These are phyloP conservation scores for Sordaria brevicollis DNA, from an alignment of 495 filamentous ascomycete species.

Conservation along the genomic window DNA sequence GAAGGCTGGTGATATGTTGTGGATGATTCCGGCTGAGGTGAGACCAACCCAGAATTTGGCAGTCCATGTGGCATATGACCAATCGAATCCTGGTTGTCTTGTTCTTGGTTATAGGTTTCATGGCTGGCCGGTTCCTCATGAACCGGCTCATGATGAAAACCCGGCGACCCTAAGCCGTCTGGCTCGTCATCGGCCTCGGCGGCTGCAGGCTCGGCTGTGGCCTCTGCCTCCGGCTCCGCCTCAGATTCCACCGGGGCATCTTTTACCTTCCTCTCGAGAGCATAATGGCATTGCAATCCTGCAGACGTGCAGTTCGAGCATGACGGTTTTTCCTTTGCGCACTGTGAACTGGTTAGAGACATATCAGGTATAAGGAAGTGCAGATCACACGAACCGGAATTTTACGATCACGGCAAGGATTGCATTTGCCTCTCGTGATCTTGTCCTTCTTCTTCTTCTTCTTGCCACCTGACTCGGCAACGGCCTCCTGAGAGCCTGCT, in stretches of 20 bases:
- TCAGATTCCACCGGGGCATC: conserved; percentile 3
- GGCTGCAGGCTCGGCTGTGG: neutral
- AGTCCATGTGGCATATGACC: neutral
- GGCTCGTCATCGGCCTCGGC: conserved; percentile 14
- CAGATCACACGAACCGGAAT: conserved; percentile 12
- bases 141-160: conserved; percentile 8
- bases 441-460: conserved; percentile 12
- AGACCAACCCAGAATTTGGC: conserved; percentile 1
- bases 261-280: conserved; percentile 12
- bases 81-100: neutral
- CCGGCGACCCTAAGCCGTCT: conserved; percentile 18
- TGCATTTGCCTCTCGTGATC: conserved; percentile 25
- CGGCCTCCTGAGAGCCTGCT: conserved; percentile 1
- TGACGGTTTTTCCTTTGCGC: conserved; percentile 28
- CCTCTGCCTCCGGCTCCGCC: conserved; percentile 1
- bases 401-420: conserved; percentile 25
- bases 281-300: conserved; percentile 24
- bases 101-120: neutral
- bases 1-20: conserved; percentile 4
- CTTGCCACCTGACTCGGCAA: conserved; percentile 7
- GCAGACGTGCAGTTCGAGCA: conserved; percentile 25
- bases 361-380: neutral
- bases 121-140: neutral
- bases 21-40: conserved; percentile 8
- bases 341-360: conserved; percentile 18